Evolutionary conservation across 768 basidiomycete genomes (phyloP).

Genomic region (Cyclocybe aegerita): DNA sequence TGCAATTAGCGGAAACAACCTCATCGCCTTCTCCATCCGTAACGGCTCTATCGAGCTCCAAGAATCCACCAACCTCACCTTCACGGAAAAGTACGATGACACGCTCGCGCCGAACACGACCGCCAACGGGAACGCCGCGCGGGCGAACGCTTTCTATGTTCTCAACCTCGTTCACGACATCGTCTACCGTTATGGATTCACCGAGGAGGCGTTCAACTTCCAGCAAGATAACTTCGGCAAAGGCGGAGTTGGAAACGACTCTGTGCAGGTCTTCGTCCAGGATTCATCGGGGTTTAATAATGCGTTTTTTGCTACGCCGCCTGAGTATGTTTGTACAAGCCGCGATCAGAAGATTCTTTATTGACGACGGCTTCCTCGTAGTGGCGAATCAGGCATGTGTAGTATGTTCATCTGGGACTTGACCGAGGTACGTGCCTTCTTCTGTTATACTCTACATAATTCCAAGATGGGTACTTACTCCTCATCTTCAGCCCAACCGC

Average conservation of each 20-base stretch:
- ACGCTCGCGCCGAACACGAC: conserved; percentile 31
- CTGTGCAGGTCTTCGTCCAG: conserved; percentile 53
- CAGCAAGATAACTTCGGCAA: conserved; percentile 56
- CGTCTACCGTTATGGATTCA: conserved; percentile 45
- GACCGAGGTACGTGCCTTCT: conserved; percentile 14
- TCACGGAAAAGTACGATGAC: conserved; percentile 32
- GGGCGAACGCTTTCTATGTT: conserved; percentile 53
- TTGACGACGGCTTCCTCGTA: conserved; percentile 2
- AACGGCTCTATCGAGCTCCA: conserved; percentile 27
- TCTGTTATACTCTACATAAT: not conserved
- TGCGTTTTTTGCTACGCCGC: conserved; percentile 42
- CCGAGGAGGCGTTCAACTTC: conserved; percentile 48
- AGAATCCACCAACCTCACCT: conserved; percentile 32
- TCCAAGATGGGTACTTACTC: not conserved
- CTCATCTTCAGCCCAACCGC: conserved; percentile 17
- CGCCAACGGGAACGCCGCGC: conserved; percentile 48
- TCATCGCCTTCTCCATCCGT: conserved; percentile 26
- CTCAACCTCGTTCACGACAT: conserved; percentile 55
- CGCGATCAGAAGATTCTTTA: no score
- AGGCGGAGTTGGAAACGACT: conserved; percentile 52
- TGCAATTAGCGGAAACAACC: conserved; percentile 33
- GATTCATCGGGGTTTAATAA: conserved; percentile 46
- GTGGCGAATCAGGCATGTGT: conserved; percentile 36
- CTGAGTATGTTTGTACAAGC: conserved; percentile 30
- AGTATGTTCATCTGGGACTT: conserved; percentile 26